These are phyloP conservation scores for Fusarium multiceps DNA, from an alignment of 2,329 filamentous ascomycete genomes.

Conservation along the genomic window DNA sequence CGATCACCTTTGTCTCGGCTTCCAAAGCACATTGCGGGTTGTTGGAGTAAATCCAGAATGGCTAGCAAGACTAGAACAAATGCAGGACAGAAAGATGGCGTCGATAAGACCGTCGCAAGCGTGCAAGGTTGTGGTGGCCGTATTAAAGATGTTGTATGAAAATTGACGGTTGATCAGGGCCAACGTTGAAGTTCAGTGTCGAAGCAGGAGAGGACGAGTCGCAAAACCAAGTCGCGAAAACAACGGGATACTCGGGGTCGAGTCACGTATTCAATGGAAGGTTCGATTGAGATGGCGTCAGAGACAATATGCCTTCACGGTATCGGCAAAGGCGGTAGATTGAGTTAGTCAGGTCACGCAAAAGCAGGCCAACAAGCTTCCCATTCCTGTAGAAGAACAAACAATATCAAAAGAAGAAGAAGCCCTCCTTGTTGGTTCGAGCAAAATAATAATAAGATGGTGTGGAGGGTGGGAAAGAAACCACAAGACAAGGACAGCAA, in stretches of 20 bases:
- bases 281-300: not conserved
- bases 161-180: not conserved
- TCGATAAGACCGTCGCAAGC: slow-evolving; percentile 1
- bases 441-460: slow-evolving; percentile 5
- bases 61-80: not conserved
- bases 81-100: slow-evolving; percentile 7
- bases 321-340: slow-evolving; percentile 3
- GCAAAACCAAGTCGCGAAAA: slow-evolving; percentile 18
- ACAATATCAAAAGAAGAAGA: slow-evolving; percentile 1
- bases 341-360: slow-evolving; percentile 2
- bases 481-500: slow-evolving; percentile 3
- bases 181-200: not conserved
- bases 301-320: slow-evolving; percentile 2
- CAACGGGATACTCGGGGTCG: slow-evolving; percentile 4
- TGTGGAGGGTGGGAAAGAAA: slow-evolving; percentile 9
- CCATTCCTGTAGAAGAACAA: slow-evolving; percentile 7
- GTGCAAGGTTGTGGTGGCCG: slow-evolving; percentile 7
- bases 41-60: slow-evolving; percentile 7
- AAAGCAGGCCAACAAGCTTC: slow-evolving; percentile 13
- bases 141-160: not conserved
- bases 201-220: not conserved
- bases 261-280: slow-evolving; percentile 1
- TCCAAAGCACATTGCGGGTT: slow-evolving; percentile 71
- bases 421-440: not conserved
- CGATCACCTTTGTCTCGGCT: slow-evolving; percentile 62